Evolutionary conservation across 2,329 filamentous ascomycete genomes (phyloP), one percentile per base, ranked within the genome.

Genomic region (Hypoxylon sp.): DNA sequence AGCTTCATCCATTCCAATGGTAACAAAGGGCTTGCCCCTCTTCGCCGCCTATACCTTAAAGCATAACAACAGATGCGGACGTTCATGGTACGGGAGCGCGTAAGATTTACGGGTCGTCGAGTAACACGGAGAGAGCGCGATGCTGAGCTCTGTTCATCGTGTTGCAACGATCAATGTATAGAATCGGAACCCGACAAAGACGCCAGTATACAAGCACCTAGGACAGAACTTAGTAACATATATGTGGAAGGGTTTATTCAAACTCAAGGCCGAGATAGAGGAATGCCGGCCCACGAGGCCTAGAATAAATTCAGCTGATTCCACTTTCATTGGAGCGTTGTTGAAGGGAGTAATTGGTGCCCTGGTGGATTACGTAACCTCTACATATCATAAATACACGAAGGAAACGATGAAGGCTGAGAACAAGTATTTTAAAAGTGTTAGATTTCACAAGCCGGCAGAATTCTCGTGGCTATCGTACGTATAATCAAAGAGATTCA

Each of bases 51-150:
- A 10, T 48, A 59, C 1, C 35, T 6, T 1, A 59, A 48, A 13
- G 31, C 24, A 10, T 17, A n/a, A 48, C 57, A 59, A n/a, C 42
- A 53, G n/a, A 50, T 66, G 24, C 52, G 47, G 37, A 75, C 17
- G 55, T 73, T 66, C 60, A 70, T 55, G 31, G 24, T n/a, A n/a
- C 42, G 39, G 31, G 39, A 54, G 4, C 39, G 29, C n/a, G 5
- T 44, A 5, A 14, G 47, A 29, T 10, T 48, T 10, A 33, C 35
- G 24, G 6, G 13, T 5, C 50, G 39, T 31, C 35, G 37, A 14
- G 14, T 14, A 5, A 44, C 35, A 8, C 33, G 35, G 22, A 33
- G 2, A 37, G 22, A 46, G 42, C 37, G 50, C 9, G 50, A 53
- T 6, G n/a, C 26, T 22, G 19, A 33, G 3, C 31, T 29, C 29